phyloP scores from a whole-genome alignment of 164 flowering plant species.

The Magnolia changhungtana region DNA sequence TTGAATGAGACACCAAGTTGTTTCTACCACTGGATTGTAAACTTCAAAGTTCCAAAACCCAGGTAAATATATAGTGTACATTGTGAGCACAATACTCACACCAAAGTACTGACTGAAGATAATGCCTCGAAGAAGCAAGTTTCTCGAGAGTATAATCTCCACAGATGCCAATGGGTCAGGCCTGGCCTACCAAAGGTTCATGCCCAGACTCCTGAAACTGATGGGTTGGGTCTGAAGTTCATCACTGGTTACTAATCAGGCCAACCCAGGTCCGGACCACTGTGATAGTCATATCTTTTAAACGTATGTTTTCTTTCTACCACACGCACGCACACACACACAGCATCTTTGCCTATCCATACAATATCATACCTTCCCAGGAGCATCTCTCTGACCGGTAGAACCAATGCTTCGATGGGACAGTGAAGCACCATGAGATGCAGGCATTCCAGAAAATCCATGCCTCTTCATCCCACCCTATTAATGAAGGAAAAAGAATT shows the following conservation, averaged over 20 bases:
- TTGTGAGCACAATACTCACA: not conserved
- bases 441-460: constrained; percentile 68
- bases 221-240: no score
- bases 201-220: no score
- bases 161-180: no score
- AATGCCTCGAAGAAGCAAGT: no score
- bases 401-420: constrained; percentile 89
- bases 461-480: constrained; percentile 95
- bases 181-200: no score
- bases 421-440: constrained; percentile 86
- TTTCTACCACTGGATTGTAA: not conserved
- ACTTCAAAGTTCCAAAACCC: not conserved
- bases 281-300: no score
- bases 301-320: no score
- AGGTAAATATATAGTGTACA: not conserved
- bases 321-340: no score
- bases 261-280: no score
- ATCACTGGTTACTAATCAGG: no score
- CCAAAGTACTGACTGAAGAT: not conserved
- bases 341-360: not conserved
- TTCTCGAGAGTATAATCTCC: no score
- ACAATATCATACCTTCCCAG: constrained; percentile 61
- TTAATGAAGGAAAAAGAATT: constrained; percentile 4
- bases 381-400: constrained; percentile 93
- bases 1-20: not conserved